These are phyloP conservation scores for Lactarius hatsudake DNA, from an alignment of 768 basidiomycete genomes.

Conservation along the genomic window DNA sequence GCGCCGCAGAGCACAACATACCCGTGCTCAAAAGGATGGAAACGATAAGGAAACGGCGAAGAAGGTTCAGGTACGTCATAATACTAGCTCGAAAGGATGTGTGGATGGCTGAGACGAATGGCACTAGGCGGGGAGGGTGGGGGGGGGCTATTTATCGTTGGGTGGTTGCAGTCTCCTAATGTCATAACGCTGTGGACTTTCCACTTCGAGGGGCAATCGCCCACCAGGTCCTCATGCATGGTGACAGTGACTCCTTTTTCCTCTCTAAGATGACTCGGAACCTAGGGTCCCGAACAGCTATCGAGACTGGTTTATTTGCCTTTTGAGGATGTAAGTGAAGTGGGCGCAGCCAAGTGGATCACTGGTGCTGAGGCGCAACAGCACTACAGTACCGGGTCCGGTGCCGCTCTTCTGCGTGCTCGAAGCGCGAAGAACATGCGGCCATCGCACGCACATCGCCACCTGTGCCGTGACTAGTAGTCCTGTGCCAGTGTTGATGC, in stretches of 20 bases:
- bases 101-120: background rate
- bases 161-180: background rate
- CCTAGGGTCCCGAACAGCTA: background rate
- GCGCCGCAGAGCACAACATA: background rate
- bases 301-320: background rate
- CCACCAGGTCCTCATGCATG: background rate
- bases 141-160: background rate
- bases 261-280: background rate
- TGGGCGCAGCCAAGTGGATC: background rate
- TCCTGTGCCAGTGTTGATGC: background rate
- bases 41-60: background rate
- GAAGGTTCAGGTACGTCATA: background rate
- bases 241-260: background rate
- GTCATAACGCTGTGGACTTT: background rate
- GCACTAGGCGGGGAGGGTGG: background rate
- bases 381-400: background rate
- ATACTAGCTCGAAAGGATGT: background rate
- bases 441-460: background rate
- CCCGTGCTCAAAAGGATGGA: background rate
- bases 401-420: background rate
- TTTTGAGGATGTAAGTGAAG: background rate
- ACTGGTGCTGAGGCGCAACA: background rate
- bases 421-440: background rate
- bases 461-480: background rate
- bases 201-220: background rate